phyloP scores from a whole-genome alignment of 2,329 filamentous ascomycete species.

The Leptodontidium sp. region DNA sequence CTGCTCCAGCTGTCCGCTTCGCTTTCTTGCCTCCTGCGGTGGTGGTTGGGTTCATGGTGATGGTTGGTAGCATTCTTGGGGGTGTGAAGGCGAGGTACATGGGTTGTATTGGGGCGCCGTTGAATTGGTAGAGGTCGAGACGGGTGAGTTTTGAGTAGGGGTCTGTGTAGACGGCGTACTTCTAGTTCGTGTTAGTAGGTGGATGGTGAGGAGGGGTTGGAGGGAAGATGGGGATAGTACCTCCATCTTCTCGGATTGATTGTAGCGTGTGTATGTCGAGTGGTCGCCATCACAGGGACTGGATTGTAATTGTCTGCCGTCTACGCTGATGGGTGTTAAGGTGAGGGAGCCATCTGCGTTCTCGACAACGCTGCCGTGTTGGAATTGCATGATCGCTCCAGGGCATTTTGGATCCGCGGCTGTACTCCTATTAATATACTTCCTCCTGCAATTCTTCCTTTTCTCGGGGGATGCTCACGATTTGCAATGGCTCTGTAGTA shows the following conservation, averaged over 20 bases:
- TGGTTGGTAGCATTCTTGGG: slow-evolving; percentile 74
- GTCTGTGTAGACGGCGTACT: slow-evolving; percentile 57
- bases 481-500: slow-evolving; percentile 75
- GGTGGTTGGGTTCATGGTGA: slow-evolving; percentile 65
- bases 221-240: slow-evolving; percentile 49
- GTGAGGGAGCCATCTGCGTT: slow-evolving; percentile 64
- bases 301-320: slow-evolving; percentile 73
- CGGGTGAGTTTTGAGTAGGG: slow-evolving; percentile 67
- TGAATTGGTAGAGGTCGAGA: slow-evolving; percentile 69
- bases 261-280: slow-evolving; percentile 70
- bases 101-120: slow-evolving; percentile 71
- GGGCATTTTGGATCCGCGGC: slow-evolving; percentile 68
- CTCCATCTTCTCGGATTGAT: slow-evolving; percentile 68
- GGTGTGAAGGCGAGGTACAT: slow-evolving; percentile 71
- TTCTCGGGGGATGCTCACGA: slow-evolving; percentile 55
- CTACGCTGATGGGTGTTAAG: slow-evolving; percentile 67
- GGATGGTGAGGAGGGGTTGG: not conserved
- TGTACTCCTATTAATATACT: slow-evolving; percentile 45
- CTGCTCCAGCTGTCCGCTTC: slow-evolving; percentile 47
- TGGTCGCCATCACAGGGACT: slow-evolving; percentile 64
- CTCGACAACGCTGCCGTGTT: slow-evolving; percentile 70
- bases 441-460: not conserved
- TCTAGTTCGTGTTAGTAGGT: slow-evolving; percentile 39
- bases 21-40: slow-evolving; percentile 48
- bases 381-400: slow-evolving; percentile 74